phyloP scores from a whole-genome alignment of 1,284 basidiomycete genomes.

The Rhodotorula sp. region DNA sequence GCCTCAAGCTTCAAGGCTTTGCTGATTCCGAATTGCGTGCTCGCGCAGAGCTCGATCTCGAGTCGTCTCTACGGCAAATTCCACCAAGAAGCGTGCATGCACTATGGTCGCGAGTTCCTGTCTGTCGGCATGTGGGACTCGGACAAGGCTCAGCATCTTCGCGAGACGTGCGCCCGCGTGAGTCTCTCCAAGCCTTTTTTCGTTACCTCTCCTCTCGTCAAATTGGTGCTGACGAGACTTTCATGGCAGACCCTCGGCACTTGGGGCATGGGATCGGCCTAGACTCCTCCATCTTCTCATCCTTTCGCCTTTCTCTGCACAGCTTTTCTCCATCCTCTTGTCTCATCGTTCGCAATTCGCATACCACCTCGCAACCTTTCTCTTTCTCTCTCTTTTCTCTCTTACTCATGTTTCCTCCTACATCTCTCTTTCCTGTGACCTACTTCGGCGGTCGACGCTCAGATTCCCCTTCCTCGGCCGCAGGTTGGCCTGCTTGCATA shows the following conservation, averaged over 20 bases:
- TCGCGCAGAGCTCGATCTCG: constrained; percentile 42
- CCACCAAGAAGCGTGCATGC: constrained; percentile 47
- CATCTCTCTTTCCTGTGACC: neutral
- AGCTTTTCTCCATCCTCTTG: neutral
- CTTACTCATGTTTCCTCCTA: too few species aligned
- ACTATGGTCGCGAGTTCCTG: constrained; percentile 47
- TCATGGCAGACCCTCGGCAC: constrained; percentile 23
- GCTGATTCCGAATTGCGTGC: neutral
- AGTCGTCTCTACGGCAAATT: constrained; percentile 46
- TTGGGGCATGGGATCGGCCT: constrained; percentile 29
- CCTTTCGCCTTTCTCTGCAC: neutral
- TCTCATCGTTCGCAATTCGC: neutral
- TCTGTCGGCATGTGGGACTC: constrained; percentile 44
- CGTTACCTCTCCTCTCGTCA: neutral
- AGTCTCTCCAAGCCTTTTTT: neutral
- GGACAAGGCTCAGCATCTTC: constrained; percentile 44
- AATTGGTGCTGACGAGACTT: neutral
- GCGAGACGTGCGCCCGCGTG: constrained; percentile 35
- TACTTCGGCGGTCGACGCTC: neutral
- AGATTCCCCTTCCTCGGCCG: neutral
- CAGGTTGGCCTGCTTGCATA: neutral
- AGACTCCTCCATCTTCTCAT: neutral
- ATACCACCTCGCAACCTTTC: neutral
- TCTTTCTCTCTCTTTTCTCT: neutral
- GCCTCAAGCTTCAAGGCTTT: neutral